Percentiles rank a stretch among this genome's conserved stretches.
These are phyloP conservation scores for Phoenix roebelenii DNA, from an alignment of 176 grass and related monocot genomes.

Conservation along the genomic window DNA sequence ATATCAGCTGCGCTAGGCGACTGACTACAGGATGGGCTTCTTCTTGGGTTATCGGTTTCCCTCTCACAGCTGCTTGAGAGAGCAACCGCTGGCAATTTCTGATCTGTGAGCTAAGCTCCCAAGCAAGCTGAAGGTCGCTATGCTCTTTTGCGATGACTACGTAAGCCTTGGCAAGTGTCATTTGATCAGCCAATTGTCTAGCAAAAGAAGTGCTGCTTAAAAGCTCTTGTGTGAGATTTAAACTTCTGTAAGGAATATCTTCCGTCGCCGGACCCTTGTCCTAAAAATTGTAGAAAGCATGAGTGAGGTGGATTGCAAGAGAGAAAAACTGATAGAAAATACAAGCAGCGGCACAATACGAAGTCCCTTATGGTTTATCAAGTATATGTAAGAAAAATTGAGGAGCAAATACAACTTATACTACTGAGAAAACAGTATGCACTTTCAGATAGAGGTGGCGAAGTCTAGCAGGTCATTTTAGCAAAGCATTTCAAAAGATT, in stretches of 20 bases:
- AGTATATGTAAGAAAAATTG: too few species aligned
- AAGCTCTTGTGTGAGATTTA: conserved; percentile 93
- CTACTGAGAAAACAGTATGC: too few species aligned
- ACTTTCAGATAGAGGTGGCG: too few species aligned
- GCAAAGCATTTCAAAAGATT: too few species aligned
- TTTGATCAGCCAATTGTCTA: conserved; percentile 81
- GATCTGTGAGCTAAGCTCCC: conserved; percentile 96
- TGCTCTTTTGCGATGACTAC: conserved; percentile 92
- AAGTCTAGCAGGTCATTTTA: too few species aligned
- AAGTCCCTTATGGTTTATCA: too few species aligned
- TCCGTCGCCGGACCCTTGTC: conserved; percentile 38
- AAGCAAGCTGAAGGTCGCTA: conserved; percentile 73
- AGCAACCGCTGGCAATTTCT: conserved; percentile 77
- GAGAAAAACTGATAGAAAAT: neutral
- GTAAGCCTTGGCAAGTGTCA: conserved; percentile 96
- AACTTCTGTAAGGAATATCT: conserved; percentile 31
- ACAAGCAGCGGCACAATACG: too few species aligned
- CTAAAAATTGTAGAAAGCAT: conserved; percentile 37
- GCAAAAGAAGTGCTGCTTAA: conserved; percentile 90
- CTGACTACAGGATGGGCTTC: conserved; percentile 75
- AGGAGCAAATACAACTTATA: too few species aligned
- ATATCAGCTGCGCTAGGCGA: conserved; percentile 66
- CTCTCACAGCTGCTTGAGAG: conserved; percentile 72
- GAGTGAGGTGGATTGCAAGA: conserved; percentile 20
- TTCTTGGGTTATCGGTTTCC: conserved; percentile 57